Conservation (phyloP, 495 filamentous ascomycete species). For the Neurospora sublineolata region DNA sequence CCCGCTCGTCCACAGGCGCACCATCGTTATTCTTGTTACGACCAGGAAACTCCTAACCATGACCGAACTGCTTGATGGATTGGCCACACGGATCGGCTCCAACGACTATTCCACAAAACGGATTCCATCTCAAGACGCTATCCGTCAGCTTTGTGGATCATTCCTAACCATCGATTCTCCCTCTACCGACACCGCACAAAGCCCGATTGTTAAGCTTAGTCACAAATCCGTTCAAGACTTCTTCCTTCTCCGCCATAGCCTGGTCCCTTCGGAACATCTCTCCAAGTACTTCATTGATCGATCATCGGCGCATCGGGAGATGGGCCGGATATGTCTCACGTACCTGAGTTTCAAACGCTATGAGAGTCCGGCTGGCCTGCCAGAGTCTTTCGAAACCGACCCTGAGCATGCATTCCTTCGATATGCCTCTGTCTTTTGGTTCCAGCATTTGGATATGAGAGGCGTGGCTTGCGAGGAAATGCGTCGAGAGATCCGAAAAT, state of each 20-base stretch:
- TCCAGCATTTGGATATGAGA: neutral
- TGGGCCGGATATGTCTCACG: neutral
- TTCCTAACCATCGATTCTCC: neutral
- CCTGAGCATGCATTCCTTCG: slow-evolving; percentile 1
- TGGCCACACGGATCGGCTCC: neutral
- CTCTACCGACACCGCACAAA: neutral
- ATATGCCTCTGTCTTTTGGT: slow-evolving; percentile 3
- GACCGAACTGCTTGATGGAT: slow-evolving; percentile 6
- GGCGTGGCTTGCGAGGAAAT: neutral
- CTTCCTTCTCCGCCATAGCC: neutral
- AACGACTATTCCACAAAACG: neutral
- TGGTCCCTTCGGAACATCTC: neutral
- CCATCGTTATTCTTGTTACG: slow-evolving; percentile 15
- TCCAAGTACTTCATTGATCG: neutral
- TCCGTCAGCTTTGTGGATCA: slow-evolving; percentile 1
- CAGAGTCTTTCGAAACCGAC: neutral
- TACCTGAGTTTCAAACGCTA: neutral
- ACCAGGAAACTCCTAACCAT: slow-evolving; percentile 14
- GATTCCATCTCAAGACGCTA: neutral
- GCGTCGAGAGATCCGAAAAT: neutral
- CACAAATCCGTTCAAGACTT: slow-evolving; percentile 2
- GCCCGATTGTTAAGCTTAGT: neutral
- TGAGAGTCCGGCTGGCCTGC: neutral
- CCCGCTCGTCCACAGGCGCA: slow-evolving; percentile 4
- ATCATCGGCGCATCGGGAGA: neutral